Percentiles rank a stretch among this genome's conserved stretches.
Conservation (phyloP, 352 stramenopile species). For the Blastocystis sp. region DNA sequence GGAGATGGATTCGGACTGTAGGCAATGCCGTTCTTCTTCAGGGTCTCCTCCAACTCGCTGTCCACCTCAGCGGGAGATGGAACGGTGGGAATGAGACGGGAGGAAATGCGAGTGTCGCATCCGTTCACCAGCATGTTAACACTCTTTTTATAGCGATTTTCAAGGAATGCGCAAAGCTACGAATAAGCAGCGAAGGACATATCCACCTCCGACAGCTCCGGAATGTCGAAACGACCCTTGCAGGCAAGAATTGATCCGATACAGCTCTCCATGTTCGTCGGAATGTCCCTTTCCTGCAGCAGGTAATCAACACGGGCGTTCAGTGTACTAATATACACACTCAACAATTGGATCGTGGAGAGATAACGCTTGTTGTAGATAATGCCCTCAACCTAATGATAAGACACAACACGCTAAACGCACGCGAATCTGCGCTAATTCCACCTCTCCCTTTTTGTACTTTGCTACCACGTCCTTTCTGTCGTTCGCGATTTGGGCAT, state of each 20-base stretch:
- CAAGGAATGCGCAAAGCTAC: conserved; percentile 18
- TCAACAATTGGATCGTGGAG: conserved; percentile 7
- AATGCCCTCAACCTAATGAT: conserved; percentile 10
- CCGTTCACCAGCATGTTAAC: conserved; percentile 1
- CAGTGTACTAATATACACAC: conserved; percentile 2
- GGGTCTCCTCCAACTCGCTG: not conserved
- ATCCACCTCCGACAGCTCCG: not conserved
- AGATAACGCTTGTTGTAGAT: not conserved
- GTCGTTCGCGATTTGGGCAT: not conserved
- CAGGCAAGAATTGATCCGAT: conserved; percentile 19
- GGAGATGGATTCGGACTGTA: not conserved
- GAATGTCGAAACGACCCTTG: not conserved
- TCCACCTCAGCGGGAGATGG: conserved; percentile 12
- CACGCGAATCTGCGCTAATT: conserved; percentile 34
- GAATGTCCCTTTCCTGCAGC: not conserved
- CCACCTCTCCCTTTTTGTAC: conserved; percentile 24
- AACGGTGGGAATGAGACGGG: conserved; percentile 7
- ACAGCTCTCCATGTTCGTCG: conserved; percentile 22
- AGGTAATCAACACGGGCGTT: not conserved
- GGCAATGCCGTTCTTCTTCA: not conserved
- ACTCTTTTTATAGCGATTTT: not conserved
- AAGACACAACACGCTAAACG: not conserved
- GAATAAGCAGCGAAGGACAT: not conserved
- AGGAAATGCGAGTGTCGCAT: conserved; percentile 13
- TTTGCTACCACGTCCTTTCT: not conserved